Evolutionary conservation across 225 moss, liverwort and hornwort species (phyloP).

Genomic region (Antitrichia curtipendula): DNA sequence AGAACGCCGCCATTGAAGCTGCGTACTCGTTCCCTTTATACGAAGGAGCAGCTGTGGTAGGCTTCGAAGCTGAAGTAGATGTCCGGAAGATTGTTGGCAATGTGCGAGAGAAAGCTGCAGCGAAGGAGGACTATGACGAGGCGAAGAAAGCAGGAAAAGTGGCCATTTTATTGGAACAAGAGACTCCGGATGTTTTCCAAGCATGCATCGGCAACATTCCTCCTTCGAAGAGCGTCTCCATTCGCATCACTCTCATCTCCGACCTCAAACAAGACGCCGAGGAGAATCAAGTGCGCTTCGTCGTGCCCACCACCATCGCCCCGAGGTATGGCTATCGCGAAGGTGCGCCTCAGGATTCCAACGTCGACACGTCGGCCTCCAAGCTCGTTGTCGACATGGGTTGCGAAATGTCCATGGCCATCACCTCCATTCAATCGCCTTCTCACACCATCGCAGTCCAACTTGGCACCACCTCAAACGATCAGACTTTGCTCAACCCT

Average conservation of each 20-base stretch:
- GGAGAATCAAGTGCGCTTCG: conserved; percentile 37
- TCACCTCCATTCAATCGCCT: conserved; percentile 46
- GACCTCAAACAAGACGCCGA: conserved; percentile 46
- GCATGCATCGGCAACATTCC: conserved; percentile 42
- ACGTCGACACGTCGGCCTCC: background rate
- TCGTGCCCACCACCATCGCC: conserved; percentile 39
- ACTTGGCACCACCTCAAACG: conserved; percentile 1
- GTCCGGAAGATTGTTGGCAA: conserved; percentile 17
- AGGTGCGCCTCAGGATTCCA: background rate
- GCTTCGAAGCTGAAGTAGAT: conserved; percentile 32
- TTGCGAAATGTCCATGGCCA: conserved; percentile 12
- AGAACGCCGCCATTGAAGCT: conserved; percentile 16
- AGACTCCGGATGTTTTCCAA: conserved; percentile 34
- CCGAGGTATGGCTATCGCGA: conserved; percentile 12
- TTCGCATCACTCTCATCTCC: conserved; percentile 29
- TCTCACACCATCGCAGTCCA: conserved; percentile 39
- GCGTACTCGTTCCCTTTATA: conserved; percentile 38
- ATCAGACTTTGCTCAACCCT: background rate
- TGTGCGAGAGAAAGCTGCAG: conserved; percentile 32
- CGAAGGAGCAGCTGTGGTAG: conserved; percentile 28
- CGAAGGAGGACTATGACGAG: conserved; percentile 9
- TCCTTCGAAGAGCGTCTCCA: conserved; percentile 5
- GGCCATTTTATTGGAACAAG: conserved; percentile 27
- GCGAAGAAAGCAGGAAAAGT: conserved; percentile 27
- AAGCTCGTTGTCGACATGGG: conserved; percentile 6